Conservation (phyloP, 805 yeast species). For the Candida awuae region DNA sequence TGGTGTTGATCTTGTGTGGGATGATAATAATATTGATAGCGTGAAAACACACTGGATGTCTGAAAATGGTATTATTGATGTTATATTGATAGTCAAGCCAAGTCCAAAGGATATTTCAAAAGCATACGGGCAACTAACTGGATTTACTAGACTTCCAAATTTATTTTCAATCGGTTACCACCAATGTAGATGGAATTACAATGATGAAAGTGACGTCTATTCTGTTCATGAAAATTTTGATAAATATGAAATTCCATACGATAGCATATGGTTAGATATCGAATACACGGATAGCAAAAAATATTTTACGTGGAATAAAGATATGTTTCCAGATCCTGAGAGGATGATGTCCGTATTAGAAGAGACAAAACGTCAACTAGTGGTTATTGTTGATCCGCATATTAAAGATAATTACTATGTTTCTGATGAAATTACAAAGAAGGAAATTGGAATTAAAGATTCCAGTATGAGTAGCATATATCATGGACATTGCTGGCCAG, state of each 20-base stretch:
- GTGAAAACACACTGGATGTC: conserved; percentile 82
- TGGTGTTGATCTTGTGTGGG: conserved; percentile 6
- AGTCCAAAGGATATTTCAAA: conserved; percentile 48
- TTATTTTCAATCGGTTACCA: conserved; percentile 81
- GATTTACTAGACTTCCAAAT: conserved; percentile 66
- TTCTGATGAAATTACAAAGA: conserved; percentile 41
- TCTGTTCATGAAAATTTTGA: conserved; percentile 66
- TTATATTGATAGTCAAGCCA: conserved; percentile 54
- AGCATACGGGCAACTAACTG: conserved; percentile 64
- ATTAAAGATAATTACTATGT: conserved; percentile 63
- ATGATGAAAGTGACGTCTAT: conserved; percentile 79
- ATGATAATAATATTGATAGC: conserved; percentile 1
- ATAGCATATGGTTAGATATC: conserved; percentile 89
- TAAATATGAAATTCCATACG: conserved; percentile 68
- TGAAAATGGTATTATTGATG: conserved; percentile 78
- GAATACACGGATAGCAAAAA: conserved; percentile 83
- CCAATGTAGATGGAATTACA: conserved; percentile 97
- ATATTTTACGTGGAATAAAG: conserved; percentile 85
- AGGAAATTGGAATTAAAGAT: conserved; percentile 44
- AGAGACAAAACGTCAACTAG: conserved; percentile 69
- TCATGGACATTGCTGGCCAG: conserved; percentile 97
- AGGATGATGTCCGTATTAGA: conserved; percentile 59
- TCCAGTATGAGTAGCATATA: conserved; percentile 40
- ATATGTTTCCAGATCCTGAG: conserved; percentile 66
- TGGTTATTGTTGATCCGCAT: conserved; percentile 88